These are phyloP conservation scores for Salicornia ramosissima DNA, from an alignment of 148 eudicot species.

Conservation along the genomic window DNA sequence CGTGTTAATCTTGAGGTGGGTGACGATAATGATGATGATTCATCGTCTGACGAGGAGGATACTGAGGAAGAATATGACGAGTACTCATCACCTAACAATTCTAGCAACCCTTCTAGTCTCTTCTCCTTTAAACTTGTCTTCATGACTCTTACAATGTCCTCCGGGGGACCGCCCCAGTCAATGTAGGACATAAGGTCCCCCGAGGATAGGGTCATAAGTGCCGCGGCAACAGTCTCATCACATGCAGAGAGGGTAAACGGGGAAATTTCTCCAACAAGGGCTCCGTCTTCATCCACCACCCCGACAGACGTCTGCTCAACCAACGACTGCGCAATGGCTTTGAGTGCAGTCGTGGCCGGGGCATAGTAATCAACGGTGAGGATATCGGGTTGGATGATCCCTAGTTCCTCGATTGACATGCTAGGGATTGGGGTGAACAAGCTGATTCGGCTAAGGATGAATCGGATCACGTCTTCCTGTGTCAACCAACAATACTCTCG, in stretches of 20 bases:
- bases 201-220: conserved; percentile 54
- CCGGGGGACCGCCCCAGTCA: conserved; percentile 76
- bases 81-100: conserved; percentile 37
- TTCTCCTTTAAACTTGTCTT: conserved; percentile 46
- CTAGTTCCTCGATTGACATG: conserved; percentile 48
- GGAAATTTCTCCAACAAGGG: conserved; percentile 69
- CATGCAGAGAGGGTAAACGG: conserved; percentile 52
- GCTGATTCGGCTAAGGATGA: conserved; percentile 63
- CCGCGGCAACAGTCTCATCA: conserved; percentile 56
- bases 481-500: conserved; percentile 79
- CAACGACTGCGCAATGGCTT: conserved; percentile 41
- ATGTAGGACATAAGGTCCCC: conserved; percentile 86
- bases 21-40: conserved; percentile 23
- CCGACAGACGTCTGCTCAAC: conserved; percentile 57
- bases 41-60: conserved; percentile 52
- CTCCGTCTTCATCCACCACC: conserved; percentile 51
- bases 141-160: conserved; percentile 51
- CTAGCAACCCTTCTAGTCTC: conserved; percentile 46
- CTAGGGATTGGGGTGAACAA: conserved; percentile 56
- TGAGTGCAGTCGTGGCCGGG: conserved; percentile 45
- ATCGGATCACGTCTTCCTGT: conserved; percentile 70
- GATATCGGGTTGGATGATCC: conserved; percentile 46
- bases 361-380: conserved; percentile 44
- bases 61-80: conserved; percentile 26
- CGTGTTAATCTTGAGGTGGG: conserved; percentile 10